A percentile compares a stretch with the other conserved stretches of the same genome.
Evolutionary conservation across 768 basidiomycete species (phyloP).

Genomic region (Tephrocybe sp.): DNA sequence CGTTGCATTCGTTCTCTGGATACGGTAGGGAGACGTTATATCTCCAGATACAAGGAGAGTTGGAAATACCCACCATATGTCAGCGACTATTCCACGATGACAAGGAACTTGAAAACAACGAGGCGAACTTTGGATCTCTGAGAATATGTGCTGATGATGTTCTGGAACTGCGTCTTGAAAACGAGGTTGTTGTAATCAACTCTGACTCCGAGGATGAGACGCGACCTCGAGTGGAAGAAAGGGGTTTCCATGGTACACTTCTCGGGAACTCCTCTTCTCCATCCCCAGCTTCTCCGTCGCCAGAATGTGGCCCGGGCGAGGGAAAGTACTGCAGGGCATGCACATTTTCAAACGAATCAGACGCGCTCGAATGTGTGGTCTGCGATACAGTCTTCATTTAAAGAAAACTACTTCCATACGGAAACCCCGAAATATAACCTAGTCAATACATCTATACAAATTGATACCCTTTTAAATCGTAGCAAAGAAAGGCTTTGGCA

Average conservation of each 20-base stretch:
- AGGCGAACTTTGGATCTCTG: conserved; percentile 55
- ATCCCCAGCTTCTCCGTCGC: conserved; percentile 13
- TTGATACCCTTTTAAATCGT: conserved; percentile 12
- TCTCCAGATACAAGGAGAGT: conserved; percentile 56
- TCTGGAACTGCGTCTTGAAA: conserved; percentile 64
- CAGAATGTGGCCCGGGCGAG: not conserved
- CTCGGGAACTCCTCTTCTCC: conserved; percentile 40
- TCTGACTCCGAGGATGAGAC: conserved; percentile 54
- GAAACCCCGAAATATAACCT: conserved; percentile 19
- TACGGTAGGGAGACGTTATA: too few species aligned
- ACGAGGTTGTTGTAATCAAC: conserved; percentile 57
- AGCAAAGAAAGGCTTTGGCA: conserved; percentile 18
- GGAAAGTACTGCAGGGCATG: conserved; percentile 52
- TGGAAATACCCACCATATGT: conserved; percentile 72
- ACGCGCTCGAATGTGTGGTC: conserved; percentile 41
- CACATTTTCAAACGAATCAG: conserved; percentile 55
- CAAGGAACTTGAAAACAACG: conserved; percentile 64
- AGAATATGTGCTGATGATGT: conserved; percentile 55
- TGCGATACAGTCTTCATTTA: conserved; percentile 45
- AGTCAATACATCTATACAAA: conserved; percentile 20
- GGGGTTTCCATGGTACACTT: conserved; percentile 74
- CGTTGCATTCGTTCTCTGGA: conserved; percentile 19
- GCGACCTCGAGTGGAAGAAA: conserved; percentile 53
- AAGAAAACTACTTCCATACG: conserved; percentile 24
- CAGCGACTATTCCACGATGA: conserved; percentile 68